Evolutionary conservation across 192 early-diverging fungal species (phyloP).

Genomic region (Backusella psychrophila): DNA sequence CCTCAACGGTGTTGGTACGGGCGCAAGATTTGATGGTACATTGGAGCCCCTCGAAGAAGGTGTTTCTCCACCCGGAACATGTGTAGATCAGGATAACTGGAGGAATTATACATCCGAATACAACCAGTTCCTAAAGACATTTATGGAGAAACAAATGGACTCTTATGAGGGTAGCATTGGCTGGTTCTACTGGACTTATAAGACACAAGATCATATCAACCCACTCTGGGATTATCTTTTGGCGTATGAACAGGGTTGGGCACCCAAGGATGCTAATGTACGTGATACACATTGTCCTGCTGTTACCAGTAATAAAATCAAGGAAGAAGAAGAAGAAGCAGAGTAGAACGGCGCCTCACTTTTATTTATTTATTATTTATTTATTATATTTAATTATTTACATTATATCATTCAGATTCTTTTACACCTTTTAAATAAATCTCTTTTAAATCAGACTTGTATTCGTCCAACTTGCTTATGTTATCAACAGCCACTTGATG

Average conservation of each 20-base stretch:
- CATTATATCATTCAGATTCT: background rate
- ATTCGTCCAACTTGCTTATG: slow-evolving; percentile 29
- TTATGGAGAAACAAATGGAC: slow-evolving; percentile 59
- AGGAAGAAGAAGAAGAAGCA: background rate
- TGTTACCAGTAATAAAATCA: background rate
- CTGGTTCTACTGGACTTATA: slow-evolving; percentile 77
- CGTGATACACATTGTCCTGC: slow-evolving; percentile 17
- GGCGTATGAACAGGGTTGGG: slow-evolving; percentile 64
- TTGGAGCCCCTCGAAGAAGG: slow-evolving; percentile 28
- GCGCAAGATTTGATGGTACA: slow-evolving; percentile 64
- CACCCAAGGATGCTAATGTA: slow-evolving; percentile 51
- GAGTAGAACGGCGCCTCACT: background rate
- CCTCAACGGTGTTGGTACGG: slow-evolving; percentile 62
- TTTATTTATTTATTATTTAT: background rate
- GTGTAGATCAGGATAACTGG: slow-evolving; percentile 46
- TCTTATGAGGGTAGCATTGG: slow-evolving; percentile 58
- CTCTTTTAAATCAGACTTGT: slow-evolving; percentile 24
- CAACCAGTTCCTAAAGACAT: slow-evolving; percentile 44
- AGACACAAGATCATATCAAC: slow-evolving; percentile 56
- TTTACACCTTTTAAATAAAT: slow-evolving; percentile 18
- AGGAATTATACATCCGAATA: slow-evolving; percentile 43
- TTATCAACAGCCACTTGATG: slow-evolving; percentile 29
- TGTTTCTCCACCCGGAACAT: slow-evolving; percentile 53
- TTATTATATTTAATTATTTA: background rate
- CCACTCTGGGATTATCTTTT: slow-evolving; percentile 74